phyloP scores from a whole-genome alignment of 2,329 filamentous ascomycete genomes.

The Venturia oleaginea region DNA sequence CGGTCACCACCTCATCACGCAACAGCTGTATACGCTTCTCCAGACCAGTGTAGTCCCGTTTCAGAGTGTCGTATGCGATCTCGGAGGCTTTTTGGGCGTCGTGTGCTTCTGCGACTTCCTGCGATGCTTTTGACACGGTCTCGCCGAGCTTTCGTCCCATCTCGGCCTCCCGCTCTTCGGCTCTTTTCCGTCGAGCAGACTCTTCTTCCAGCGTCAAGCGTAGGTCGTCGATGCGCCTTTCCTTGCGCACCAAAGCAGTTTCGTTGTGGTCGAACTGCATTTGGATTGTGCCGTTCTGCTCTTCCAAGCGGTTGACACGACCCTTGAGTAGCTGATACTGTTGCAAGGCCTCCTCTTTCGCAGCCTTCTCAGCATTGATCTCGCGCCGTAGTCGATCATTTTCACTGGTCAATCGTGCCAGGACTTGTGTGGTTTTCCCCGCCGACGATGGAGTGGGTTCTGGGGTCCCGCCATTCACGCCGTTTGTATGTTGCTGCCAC shows the following conservation, averaged over 20 bases:
- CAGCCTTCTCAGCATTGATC: constrained; percentile 25
- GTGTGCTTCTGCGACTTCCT: constrained; percentile 47
- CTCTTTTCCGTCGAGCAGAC: constrained; percentile 48
- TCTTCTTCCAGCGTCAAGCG: constrained; percentile 54
- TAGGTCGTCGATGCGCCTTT: constrained; percentile 59
- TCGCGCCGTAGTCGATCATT: constrained; percentile 66
- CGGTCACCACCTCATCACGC: constrained; percentile 5
- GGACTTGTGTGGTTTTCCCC: constrained; percentile 26
- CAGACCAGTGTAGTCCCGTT: constrained; percentile 42
- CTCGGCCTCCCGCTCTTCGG: constrained; percentile 46
- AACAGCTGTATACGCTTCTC: constrained; percentile 8
- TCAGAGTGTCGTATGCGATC: constrained; percentile 56
- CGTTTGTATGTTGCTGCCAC: constrained; percentile 7
- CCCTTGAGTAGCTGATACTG: constrained; percentile 55
- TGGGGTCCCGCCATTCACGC: not conserved
- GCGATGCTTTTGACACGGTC: constrained; percentile 44
- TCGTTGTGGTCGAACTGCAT: constrained; percentile 60
- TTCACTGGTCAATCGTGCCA: constrained; percentile 66
- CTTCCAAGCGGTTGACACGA: constrained; percentile 57
- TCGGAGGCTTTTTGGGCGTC: constrained; percentile 42
- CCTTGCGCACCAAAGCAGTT: constrained; percentile 56
- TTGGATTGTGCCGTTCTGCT: constrained; percentile 57
- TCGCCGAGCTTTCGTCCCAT: constrained; percentile 55
- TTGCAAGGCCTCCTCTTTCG: constrained; percentile 56
- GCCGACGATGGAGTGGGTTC: constrained; percentile 8